phyloP scores from a whole-genome alignment of 129 eudicot genomes.

The Logfia minima region DNA sequence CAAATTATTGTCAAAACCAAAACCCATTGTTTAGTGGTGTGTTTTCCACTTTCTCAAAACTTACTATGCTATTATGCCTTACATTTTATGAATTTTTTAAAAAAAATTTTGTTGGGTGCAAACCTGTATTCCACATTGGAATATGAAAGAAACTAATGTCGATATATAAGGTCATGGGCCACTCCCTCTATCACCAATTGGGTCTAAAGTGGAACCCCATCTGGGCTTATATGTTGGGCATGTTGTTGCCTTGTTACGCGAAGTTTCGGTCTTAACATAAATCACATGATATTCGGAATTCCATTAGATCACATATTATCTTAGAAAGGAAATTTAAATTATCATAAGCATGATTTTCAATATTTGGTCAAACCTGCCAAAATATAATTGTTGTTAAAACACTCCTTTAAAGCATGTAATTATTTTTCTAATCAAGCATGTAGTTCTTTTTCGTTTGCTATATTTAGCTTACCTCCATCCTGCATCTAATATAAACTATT shows the following conservation, averaged over 20 bases:
- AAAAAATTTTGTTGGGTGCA: too few relatives aligned
- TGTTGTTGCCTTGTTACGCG: too few relatives aligned
- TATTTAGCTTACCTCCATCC: background rate
- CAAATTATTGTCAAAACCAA: background rate
- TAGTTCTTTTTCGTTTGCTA: background rate
- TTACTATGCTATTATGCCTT: background rate
- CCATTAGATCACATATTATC: background rate
- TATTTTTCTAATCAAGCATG: background rate
- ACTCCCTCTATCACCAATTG: too few relatives aligned
- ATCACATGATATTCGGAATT: background rate
- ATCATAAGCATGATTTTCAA: background rate
- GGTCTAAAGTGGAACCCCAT: too few relatives aligned
- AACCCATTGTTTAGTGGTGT: background rate
- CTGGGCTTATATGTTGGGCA: too few relatives aligned
- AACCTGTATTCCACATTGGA: too few relatives aligned
- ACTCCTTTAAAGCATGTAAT: background rate
- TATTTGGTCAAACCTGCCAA: background rate
- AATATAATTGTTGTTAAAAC: background rate
- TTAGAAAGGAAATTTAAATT: background rate
- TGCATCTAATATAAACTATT: too few relatives aligned
- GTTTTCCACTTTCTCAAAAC: background rate
- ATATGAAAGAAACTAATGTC: too few relatives aligned
- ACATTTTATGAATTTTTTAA: too few relatives aligned
- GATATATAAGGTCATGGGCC: too few relatives aligned
- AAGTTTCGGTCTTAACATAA: too few relatives aligned